Percentiles rank a stretch among this genome's conserved stretches.
These are phyloP conservation scores for Xylaria multiplex DNA, from an alignment of 2,329 filamentous ascomycete species.

Conservation along the genomic window DNA sequence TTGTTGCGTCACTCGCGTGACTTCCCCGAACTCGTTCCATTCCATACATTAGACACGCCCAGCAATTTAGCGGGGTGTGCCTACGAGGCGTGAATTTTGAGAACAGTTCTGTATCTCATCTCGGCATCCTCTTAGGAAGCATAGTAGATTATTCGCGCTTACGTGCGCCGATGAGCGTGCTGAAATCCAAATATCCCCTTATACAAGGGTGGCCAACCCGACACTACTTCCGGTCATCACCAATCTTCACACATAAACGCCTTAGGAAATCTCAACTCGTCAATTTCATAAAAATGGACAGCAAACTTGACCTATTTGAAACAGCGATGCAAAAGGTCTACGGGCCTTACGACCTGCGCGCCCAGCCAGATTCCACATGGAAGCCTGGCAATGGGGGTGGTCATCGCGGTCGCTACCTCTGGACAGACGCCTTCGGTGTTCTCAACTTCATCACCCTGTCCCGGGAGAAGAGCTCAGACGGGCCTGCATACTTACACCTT, in stretches of 20 bases:
- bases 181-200: not conserved
- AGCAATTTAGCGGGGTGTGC: not conserved
- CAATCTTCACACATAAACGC: not conserved
- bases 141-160: not conserved
- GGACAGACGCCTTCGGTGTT: constrained; percentile 28
- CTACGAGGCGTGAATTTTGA: not conserved
- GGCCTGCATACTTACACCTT: constrained; percentile 17
- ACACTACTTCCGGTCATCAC: constrained; percentile 2
- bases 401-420: constrained; percentile 20
- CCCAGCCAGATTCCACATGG: constrained; percentile 21
- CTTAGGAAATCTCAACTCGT: not conserved
- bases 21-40: constrained; percentile 10
- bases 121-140: not conserved
- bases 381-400: constrained; percentile 24
- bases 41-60: not conserved
- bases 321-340: constrained; percentile 25
- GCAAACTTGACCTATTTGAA: constrained; percentile 14
- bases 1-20: constrained; percentile 27
- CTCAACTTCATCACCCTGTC: constrained; percentile 28
- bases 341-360: constrained; percentile 19
- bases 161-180: not conserved
- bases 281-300: not conserved
- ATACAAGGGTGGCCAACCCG: not conserved
- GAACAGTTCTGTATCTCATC: not conserved
- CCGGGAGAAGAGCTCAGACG: not conserved